A percentile compares a stretch with the other conserved stretches of the same genome.
Conservation (phyloP, 805 yeast species). For the Candida oleophila region DNA sequence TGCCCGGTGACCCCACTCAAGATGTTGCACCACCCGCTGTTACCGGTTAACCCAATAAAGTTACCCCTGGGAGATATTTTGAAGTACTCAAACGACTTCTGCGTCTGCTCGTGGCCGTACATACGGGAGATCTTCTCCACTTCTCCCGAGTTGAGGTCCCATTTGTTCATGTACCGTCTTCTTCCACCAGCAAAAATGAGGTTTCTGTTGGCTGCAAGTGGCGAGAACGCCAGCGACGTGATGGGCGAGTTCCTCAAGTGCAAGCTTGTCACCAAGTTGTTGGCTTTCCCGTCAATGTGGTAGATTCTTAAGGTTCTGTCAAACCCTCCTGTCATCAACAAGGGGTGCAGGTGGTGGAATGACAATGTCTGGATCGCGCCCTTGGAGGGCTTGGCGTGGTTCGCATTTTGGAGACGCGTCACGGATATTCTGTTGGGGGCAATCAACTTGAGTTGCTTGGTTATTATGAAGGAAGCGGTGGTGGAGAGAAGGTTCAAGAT, state of each 20-base stretch:
- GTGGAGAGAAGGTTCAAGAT: conserved; percentile 30
- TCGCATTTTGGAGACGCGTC: conserved; percentile 84
- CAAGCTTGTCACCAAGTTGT: conserved; percentile 78
- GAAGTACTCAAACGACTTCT: conserved; percentile 85
- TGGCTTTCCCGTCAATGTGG: conserved; percentile 85
- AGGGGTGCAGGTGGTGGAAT: conserved; percentile 83
- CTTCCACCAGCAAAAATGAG: conserved; percentile 84
- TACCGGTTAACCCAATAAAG: conserved; percentile 75
- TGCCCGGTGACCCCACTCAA: conserved; percentile 78
- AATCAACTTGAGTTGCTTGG: conserved; percentile 52
- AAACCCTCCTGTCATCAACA: conserved; percentile 87
- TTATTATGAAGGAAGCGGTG: conserved; percentile 38
- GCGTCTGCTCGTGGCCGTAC: conserved; percentile 88
- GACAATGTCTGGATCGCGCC: conserved; percentile 83
- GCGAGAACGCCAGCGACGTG: conserved; percentile 67
- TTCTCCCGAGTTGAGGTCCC: conserved; percentile 73
- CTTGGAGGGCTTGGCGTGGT: conserved; percentile 61
- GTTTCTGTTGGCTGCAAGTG: conserved; percentile 32
- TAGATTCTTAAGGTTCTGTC: conserved; percentile 85
- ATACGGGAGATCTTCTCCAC: conserved; percentile 84
- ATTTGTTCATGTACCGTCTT: conserved; percentile 85
- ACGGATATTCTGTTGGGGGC: conserved; percentile 74
- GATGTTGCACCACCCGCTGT: conserved; percentile 88
- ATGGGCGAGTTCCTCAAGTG: conserved; percentile 79
- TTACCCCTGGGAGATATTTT: conserved; percentile 71